These are phyloP conservation scores for Alternaria tenuissima DNA, from an alignment of 2,329 filamentous ascomycete species.

Conservation along the genomic window DNA sequence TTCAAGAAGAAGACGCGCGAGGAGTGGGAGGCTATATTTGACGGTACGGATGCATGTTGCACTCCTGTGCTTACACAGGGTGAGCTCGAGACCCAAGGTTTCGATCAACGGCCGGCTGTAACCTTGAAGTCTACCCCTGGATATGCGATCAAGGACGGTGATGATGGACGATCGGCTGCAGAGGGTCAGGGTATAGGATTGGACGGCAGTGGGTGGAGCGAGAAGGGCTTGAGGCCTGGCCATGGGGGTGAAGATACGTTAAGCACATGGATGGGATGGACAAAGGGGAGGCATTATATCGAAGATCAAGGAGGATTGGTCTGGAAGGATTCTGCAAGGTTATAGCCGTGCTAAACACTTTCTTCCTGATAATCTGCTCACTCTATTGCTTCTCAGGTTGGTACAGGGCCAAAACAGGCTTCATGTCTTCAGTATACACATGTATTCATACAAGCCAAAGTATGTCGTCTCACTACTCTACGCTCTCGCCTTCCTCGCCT, in stretches of 20 bases:
- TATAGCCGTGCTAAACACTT: conserved; percentile 18
- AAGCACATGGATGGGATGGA: conserved; percentile 79
- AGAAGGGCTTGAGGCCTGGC: conserved; percentile 68
- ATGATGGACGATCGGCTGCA: conserved; percentile 50
- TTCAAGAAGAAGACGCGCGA: conserved; percentile 75
- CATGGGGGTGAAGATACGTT: conserved; percentile 76
- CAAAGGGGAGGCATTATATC: conserved; percentile 74
- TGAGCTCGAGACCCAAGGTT: conserved; percentile 71
- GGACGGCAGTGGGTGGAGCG: conserved; percentile 72
- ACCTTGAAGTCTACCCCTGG: conserved; percentile 75
- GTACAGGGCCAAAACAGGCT: not conserved
- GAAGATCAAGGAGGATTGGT: conserved; percentile 51
- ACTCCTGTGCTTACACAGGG: conserved; percentile 82
- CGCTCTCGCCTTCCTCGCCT: conserved; percentile 36
- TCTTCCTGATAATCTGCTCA: not conserved
- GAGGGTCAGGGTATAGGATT: conserved; percentile 72
- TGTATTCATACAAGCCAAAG: conserved; percentile 7
- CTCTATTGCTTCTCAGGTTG: not conserved
- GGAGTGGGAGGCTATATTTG: conserved; percentile 88
- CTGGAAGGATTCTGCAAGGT: conserved; percentile 56
- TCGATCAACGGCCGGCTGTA: conserved; percentile 76
- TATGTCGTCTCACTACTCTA: not conserved
- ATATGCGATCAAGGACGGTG: conserved; percentile 65
- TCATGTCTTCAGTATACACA: conserved; percentile 2
- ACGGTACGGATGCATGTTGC: conserved; percentile 90